Conservation (phyloP, 345 rosid species). For the Pseudoturritis turrita region DNA sequence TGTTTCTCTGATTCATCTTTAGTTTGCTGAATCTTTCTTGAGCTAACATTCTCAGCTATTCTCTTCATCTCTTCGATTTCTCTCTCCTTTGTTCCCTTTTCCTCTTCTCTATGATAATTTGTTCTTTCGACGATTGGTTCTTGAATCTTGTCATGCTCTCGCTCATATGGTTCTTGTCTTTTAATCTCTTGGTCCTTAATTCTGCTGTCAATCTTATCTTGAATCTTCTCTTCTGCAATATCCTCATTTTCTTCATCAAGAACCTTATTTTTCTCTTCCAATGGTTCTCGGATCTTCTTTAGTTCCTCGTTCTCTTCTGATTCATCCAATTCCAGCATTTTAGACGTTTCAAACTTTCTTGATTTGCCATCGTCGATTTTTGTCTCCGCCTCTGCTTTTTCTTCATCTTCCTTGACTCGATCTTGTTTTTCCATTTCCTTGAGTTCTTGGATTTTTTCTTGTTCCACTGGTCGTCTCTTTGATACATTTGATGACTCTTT, state of each 20-base stretch:
- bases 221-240: background rate
- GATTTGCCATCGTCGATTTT: background rate
- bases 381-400: background rate
- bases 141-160: background rate
- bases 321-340: background rate
- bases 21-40: background rate
- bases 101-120: background rate
- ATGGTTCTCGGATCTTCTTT: background rate
- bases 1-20: background rate
- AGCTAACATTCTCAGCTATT: background rate
- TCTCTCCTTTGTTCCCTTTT: background rate
- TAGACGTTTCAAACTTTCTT: background rate
- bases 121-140: background rate
- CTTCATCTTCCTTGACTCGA: too few species aligned
- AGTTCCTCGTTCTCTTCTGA: background rate
- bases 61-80: background rate
- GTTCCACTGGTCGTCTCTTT: constrained; percentile 2
- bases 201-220: background rate
- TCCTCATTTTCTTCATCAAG: background rate
- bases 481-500: background rate
- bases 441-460: background rate
- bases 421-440: background rate
- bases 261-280: background rate
- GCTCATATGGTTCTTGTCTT: constrained; percentile 5
- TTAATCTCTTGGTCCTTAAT: background rate